phyloP scores from a whole-genome alignment of 495 filamentous ascomycete genomes.

The Penicillium paxilli region DNA sequence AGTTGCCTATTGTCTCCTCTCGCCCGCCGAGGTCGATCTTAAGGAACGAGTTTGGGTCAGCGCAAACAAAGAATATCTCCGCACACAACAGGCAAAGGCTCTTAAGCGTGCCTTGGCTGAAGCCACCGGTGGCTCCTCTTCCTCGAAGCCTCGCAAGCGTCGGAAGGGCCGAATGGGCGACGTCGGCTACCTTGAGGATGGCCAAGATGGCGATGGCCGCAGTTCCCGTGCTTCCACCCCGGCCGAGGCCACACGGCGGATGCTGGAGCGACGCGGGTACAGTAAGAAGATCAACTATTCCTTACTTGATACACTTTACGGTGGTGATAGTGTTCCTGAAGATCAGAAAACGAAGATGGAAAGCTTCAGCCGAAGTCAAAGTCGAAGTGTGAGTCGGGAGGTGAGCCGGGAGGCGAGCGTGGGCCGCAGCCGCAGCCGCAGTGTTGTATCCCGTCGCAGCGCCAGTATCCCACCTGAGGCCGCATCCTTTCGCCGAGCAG shows the following conservation, averaged over 20 bases:
- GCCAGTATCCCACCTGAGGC: slow-evolving; percentile 35
- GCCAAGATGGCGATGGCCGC: slow-evolving; percentile 38
- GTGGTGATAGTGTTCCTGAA: slow-evolving; percentile 8
- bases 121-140: slow-evolving; percentile 44
- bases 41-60: slow-evolving; percentile 94
- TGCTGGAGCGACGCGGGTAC: slow-evolving; percentile 69
- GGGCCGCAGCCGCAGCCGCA: slow-evolving; percentile 41
- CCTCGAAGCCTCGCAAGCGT: slow-evolving; percentile 48
- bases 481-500: slow-evolving; percentile 17
- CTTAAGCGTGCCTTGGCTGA: slow-evolving; percentile 63
- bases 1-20: slow-evolving; percentile 73
- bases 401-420: slow-evolving; percentile 17
- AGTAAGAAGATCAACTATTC: slow-evolving; percentile 86
- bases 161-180: slow-evolving; percentile 51
- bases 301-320: slow-evolving; percentile 53
- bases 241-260: slow-evolving; percentile 71
- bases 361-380: slow-evolving; percentile 35
- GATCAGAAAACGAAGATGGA: slow-evolving; percentile 31
- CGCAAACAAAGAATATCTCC: slow-evolving; percentile 86
- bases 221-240: slow-evolving; percentile 50
- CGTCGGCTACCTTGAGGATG: slow-evolving; percentile 49
- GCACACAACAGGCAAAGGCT: slow-evolving; percentile 74
- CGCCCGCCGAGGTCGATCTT: slow-evolving; percentile 64
- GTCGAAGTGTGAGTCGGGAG: slow-evolving; percentile 14
- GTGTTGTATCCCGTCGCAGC: slow-evolving; percentile 40